Percentiles rank a stretch among this genome's conserved stretches.
These are phyloP conservation scores for Omphalotus olearius DNA, from an alignment of 1,284 basidiomycete species.

Conservation along the genomic window DNA sequence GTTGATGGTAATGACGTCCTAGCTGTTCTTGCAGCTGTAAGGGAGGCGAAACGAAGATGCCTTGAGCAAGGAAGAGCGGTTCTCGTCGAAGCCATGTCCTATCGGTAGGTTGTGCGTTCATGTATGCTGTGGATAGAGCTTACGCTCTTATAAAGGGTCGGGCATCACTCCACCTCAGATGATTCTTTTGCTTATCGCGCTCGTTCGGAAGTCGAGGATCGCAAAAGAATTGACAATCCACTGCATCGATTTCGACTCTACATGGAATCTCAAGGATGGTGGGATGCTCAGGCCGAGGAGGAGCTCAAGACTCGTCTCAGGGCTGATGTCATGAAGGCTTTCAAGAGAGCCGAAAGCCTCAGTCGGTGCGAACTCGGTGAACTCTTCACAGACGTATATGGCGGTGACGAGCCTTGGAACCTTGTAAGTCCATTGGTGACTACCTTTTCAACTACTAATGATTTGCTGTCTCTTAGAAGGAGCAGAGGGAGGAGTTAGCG, in stretches of 20 bases:
- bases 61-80: conserved; percentile 81
- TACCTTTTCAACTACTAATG: neutral
- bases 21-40: conserved; percentile 80
- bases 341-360: conserved; percentile 73
- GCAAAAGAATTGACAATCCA: conserved; percentile 86
- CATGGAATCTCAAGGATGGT: conserved; percentile 84
- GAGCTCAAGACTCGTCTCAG: conserved; percentile 67
- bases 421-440: conserved; percentile 50
- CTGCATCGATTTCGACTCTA: conserved; percentile 81
- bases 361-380: conserved; percentile 70
- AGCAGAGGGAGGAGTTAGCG: conserved; percentile 80
- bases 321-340: conserved; percentile 72
- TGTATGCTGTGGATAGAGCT: conserved; percentile 10
- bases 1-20: conserved; percentile 95
- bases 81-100: conserved; percentile 90
- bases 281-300: conserved; percentile 75
- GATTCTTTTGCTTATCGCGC: conserved; percentile 90
- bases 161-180: conserved; percentile 95
- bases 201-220: conserved; percentile 81
- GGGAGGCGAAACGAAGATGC: conserved; percentile 75
- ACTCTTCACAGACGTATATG: conserved; percentile 88
- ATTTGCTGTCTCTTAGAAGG: conserved; percentile 48
- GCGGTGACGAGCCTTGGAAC: conserved; percentile 81
- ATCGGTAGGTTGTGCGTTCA: conserved; percentile 47
- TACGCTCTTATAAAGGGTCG: conserved; percentile 47